Percentiles rank a stretch among this genome's conserved stretches.
Evolutionary conservation across 2,329 filamentous ascomycete species (phyloP).

Genomic region (Monilinia aucupariae): DNA sequence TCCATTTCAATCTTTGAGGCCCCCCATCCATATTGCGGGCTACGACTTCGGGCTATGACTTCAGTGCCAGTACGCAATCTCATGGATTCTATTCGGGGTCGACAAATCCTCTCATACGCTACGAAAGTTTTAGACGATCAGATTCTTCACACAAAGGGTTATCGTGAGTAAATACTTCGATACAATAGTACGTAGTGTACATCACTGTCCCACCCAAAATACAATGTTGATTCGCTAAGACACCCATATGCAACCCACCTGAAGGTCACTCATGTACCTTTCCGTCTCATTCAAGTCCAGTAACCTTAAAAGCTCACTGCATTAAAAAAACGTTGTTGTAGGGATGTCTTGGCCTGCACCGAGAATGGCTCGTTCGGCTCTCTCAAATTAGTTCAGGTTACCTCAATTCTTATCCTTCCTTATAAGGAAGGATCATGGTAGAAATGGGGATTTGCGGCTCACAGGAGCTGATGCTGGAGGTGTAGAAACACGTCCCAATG

Average conservation of each 20-base stretch:
- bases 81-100: not conserved
- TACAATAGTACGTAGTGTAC: not conserved
- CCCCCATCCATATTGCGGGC: too few species aligned
- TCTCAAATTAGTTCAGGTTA: not conserved
- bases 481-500: not conserved
- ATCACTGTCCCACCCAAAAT: not conserved
- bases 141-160: not conserved
- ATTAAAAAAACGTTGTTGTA: not conserved
- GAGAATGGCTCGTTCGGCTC: not conserved
- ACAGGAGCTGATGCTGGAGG: not conserved
- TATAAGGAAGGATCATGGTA: not conserved
- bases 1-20: not conserved
- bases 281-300: not conserved
- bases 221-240: not conserved
- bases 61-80: not conserved
- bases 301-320: not conserved
- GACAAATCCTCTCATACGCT: not conserved
- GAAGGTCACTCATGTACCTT: not conserved
- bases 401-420: not conserved
- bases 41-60: not conserved
- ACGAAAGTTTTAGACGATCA: fast-evolving
- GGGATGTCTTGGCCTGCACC: not conserved
- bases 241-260: not conserved
- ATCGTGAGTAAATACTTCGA: not conserved
- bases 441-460: not conserved